These are phyloP conservation scores for Clavulina sp. DNA, from an alignment of 768 basidiomycete species.

Conservation along the genomic window DNA sequence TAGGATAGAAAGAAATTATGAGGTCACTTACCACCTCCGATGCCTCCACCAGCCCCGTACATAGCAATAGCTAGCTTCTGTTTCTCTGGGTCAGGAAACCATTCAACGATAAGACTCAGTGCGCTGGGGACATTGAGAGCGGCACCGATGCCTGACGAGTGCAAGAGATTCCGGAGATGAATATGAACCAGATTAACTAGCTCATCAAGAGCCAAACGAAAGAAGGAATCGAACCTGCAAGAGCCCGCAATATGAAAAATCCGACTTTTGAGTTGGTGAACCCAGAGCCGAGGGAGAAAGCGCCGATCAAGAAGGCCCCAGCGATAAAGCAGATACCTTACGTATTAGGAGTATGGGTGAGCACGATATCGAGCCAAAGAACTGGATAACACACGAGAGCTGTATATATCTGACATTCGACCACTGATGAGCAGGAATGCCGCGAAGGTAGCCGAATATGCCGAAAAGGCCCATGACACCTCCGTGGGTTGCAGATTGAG, in stretches of 20 bases:
- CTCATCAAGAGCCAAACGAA: too few relatives aligned
- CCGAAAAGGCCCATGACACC: not conserved
- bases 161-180: too few relatives aligned
- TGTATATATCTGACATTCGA: conserved; percentile 1
- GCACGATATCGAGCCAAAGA: too few relatives aligned
- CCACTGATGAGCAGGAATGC: not conserved
- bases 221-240: conserved; percentile 30
- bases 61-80: conserved; percentile 32
- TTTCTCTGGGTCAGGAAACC: conserved; percentile 30
- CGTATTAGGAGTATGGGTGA: too few relatives aligned
- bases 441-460: not conserved
- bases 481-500: not conserved
- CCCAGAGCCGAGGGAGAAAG: conserved; percentile 29
- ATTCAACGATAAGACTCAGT: conserved; percentile 30
- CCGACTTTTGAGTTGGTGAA: conserved; percentile 30
- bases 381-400: not conserved
- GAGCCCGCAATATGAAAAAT: conserved; percentile 33
- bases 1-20: not conserved
- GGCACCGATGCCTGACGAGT: conserved; percentile 20
- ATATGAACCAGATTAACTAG: too few relatives aligned
- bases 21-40: conserved; percentile 25
- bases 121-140: conserved; percentile 36
- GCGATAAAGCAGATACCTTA: conserved; percentile 23
- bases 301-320: conserved; percentile 26
- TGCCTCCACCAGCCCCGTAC: conserved; percentile 29